Percentiles rank a stretch among this genome's conserved stretches.
phyloP scores from a whole-genome alignment of 2,329 filamentous ascomycete genomes.

The Tolypocladium sp. region DNA sequence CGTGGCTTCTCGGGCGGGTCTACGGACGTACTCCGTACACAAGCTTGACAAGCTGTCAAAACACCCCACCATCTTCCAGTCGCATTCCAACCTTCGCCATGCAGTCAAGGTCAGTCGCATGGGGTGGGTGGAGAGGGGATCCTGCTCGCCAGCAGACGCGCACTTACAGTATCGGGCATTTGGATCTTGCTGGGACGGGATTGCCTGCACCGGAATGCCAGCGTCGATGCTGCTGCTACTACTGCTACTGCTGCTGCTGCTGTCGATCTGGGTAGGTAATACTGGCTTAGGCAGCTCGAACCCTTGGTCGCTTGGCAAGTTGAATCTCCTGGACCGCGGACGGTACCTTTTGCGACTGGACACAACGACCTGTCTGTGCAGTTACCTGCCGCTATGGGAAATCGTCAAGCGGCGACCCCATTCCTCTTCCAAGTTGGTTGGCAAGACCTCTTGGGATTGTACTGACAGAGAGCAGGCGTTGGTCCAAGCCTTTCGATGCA shows the following conservation, averaged over 20 bases:
- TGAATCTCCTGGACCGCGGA: not conserved
- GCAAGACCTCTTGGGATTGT: not conserved
- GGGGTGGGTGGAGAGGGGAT: not conserved
- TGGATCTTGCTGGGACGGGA: slow-evolving; percentile 1
- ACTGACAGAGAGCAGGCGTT: slow-evolving; percentile 2
- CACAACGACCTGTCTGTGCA: not conserved
- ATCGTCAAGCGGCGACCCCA: slow-evolving; percentile 1
- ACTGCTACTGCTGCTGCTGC: not conserved
- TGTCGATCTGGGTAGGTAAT: not conserved
- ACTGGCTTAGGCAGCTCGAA: not conserved
- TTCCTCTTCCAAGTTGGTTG: slow-evolving; percentile 2
- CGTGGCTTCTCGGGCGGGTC: not conserved
- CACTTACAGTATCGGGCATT: not conserved
- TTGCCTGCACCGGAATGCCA: slow-evolving; percentile 1
- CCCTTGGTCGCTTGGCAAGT: not conserved
- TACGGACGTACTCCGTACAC: not conserved
- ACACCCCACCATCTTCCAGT: not conserved
- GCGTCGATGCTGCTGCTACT: not conserved
- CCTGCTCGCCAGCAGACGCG: not conserved
- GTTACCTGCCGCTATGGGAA: slow-evolving; percentile 4
- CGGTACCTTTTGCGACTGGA: slow-evolving; percentile 5
- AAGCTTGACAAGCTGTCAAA: not conserved
- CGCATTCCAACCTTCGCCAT: not conserved
- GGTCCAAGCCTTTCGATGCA: slow-evolving; percentile 6
- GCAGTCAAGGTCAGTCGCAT: not conserved